Conservation (phyloP, 257 asterid species). For the Solanum commersonii region DNA sequence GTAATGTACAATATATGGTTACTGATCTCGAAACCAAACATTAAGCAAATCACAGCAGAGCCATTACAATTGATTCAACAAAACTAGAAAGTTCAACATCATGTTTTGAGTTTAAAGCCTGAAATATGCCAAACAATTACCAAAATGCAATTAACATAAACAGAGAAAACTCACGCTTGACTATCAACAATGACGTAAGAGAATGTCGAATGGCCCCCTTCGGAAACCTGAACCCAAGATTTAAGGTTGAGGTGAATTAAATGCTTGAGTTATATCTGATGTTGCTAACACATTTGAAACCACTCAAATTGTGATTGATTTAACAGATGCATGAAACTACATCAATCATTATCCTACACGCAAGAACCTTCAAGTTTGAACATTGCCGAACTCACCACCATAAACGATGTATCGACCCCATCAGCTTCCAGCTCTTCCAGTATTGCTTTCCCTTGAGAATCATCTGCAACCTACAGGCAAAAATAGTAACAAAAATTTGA, state of each 20-base stretch:
- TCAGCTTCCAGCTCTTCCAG: slow-evolving; percentile 77
- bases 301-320: neutral
- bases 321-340: neutral
- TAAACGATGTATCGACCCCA: slow-evolving; percentile 74
- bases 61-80: neutral
- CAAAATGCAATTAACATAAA: neutral
- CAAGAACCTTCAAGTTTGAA: neutral
- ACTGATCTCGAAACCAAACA: neutral
- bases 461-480: slow-evolving; percentile 68
- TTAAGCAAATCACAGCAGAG: neutral
- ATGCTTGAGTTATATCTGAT: neutral
- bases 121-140: neutral
- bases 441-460: slow-evolving; percentile 81
- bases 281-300: neutral
- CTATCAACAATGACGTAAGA: slow-evolving; percentile 85
- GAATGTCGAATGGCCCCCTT: slow-evolving; percentile 94
- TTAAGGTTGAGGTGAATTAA: neutral
- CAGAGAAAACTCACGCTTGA: slow-evolving; percentile 52
- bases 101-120: neutral
- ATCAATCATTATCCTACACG: neutral
- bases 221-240: slow-evolving; percentile 45
- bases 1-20: neutral
- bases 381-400: slow-evolving; percentile 38
- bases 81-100: neutral
- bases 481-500: neutral